These are phyloP conservation scores for Annulohypoxylon nitens DNA, from an alignment of 495 filamentous ascomycete genomes.

Conservation along the genomic window DNA sequence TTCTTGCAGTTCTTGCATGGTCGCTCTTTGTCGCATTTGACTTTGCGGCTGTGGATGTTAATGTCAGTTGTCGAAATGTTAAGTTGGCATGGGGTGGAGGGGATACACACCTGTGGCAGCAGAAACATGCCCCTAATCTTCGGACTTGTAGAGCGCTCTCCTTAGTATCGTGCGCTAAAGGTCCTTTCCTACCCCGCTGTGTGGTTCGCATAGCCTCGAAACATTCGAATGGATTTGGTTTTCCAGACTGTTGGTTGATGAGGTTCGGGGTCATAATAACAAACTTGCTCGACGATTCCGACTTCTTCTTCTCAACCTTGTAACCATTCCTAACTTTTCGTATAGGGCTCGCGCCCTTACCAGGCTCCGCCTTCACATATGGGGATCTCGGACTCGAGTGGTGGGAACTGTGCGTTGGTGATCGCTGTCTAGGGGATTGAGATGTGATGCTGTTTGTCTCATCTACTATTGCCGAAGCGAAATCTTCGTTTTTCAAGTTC, in stretches of 20 bases:
- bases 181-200: slow-evolving; percentile 62
- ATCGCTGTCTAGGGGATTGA: slow-evolving; percentile 50
- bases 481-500: slow-evolving; percentile 50
- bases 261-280: slow-evolving; percentile 62
- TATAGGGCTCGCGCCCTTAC: slow-evolving; percentile 49
- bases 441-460: slow-evolving; percentile 51
- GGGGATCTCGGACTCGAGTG: slow-evolving; percentile 52
- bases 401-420: slow-evolving; percentile 46
- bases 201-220: slow-evolving; percentile 60
- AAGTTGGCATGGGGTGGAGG: background rate
- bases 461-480: slow-evolving; percentile 54
- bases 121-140: slow-evolving; percentile 63
- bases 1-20: slow-evolving; percentile 64
- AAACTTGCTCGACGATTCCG: slow-evolving; percentile 56
- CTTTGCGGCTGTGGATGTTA: slow-evolving; percentile 51
- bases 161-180: slow-evolving; percentile 61
- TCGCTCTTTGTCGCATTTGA: slow-evolving; percentile 61
- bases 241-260: slow-evolving; percentile 58
- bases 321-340: slow-evolving; percentile 52
- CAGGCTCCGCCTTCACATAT: slow-evolving; percentile 50
- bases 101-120: slow-evolving; percentile 57
- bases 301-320: slow-evolving; percentile 56
- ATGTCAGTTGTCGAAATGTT: slow-evolving; percentile 8
- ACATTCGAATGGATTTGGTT: slow-evolving; percentile 62
- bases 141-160: slow-evolving; percentile 62